A percentile compares a stretch with the other conserved stretches of the same genome.
These are phyloP conservation scores for Brasenia schreberi DNA, from an alignment of 164 flowering plant genomes.

Conservation along the genomic window DNA sequence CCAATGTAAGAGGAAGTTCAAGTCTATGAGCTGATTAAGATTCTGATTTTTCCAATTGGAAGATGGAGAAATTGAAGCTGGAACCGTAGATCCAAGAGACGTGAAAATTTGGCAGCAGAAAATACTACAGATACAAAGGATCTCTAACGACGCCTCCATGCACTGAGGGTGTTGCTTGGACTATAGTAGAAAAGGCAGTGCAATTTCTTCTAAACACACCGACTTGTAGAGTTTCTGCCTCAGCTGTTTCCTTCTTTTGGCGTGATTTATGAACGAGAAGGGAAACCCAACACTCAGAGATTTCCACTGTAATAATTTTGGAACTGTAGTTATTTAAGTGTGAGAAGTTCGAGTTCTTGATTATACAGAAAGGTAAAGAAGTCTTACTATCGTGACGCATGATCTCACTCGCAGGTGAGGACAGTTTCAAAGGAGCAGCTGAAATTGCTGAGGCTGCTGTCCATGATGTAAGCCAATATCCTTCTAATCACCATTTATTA, in stretches of 20 bases:
- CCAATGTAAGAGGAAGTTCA: neutral
- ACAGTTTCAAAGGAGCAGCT: constrained; percentile 13
- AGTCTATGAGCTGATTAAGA: neutral
- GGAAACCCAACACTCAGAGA: too few relatives aligned
- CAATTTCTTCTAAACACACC: too few relatives aligned
- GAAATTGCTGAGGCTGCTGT: constrained; percentile 8
- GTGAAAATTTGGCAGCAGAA: constrained; percentile 7
- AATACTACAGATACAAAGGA: constrained; percentile 18
- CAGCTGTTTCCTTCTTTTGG: too few relatives aligned
- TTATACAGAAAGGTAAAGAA: too few relatives aligned
- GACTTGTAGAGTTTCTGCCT: too few relatives aligned
- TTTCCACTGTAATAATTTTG: too few relatives aligned
- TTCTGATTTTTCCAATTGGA: constrained; percentile 2
- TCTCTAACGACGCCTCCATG: constrained; percentile 25
- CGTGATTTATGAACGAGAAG: too few relatives aligned
- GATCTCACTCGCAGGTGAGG: constrained; percentile 7
- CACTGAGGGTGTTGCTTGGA: constrained; percentile 19
- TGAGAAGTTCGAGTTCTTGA: too few relatives aligned
- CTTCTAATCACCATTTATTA: too few relatives aligned
- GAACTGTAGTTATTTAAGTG: too few relatives aligned
- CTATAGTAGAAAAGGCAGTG: constrained; percentile 1
- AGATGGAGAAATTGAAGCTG: constrained; percentile 3
- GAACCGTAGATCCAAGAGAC: constrained; percentile 7
- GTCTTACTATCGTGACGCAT: too few relatives aligned
- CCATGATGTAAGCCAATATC: constrained; percentile 5